Evolutionary conservation across 345 rosid species (phyloP).

Genomic region (Aquilaria yunnanensis): DNA sequence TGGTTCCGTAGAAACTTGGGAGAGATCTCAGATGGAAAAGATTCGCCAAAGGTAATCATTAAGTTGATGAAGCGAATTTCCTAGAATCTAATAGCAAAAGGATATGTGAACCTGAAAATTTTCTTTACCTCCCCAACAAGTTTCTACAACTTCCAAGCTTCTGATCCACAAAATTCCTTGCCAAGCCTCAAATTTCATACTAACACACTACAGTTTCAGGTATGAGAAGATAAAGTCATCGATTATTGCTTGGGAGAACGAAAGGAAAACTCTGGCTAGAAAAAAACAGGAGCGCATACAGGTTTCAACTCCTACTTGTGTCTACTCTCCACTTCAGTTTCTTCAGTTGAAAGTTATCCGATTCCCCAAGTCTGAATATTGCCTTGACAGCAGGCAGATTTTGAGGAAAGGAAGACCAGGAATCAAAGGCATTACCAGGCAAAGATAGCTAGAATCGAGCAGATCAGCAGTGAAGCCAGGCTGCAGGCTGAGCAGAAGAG

Average conservation of each 20-base stretch:
- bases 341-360: neutral
- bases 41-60: conserved; percentile 37
- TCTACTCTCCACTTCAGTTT: neutral
- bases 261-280: conserved; percentile 51
- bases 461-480: conserved; percentile 49
- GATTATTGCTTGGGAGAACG: conserved; percentile 62
- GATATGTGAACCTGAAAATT: neutral
- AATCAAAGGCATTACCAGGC: conserved; percentile 41
- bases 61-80: neutral
- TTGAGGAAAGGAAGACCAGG: conserved; percentile 44
- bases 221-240: conserved; percentile 49
- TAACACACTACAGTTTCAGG: conserved; percentile 32
- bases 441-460: conserved; percentile 51
- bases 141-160: neutral
- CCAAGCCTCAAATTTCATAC: neutral
- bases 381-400: conserved; percentile 39
- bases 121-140: neutral
- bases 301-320: conserved; percentile 23
- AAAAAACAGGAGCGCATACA: conserved; percentile 48
- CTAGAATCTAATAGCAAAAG: neutral
- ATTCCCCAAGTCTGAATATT: neutral
- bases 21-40: conserved; percentile 44
- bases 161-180: neutral
- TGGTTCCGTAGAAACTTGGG: conserved; percentile 56
- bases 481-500: conserved; percentile 55